These are phyloP conservation scores for Alternaria metachromatica DNA, from an alignment of 2,329 filamentous ascomycete species.

Conservation along the genomic window DNA sequence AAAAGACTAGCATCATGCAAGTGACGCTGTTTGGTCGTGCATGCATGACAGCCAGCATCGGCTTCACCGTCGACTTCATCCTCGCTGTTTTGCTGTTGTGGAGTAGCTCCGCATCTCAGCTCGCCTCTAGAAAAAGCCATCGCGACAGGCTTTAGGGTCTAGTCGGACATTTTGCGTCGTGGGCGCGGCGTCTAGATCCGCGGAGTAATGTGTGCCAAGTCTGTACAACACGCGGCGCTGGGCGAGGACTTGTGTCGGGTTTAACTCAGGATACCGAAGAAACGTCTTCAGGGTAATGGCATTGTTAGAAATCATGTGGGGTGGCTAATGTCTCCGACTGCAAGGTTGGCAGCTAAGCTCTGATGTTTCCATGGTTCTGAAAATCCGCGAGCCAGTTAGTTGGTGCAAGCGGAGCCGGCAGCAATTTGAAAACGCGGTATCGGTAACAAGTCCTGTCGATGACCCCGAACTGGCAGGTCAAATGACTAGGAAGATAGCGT, in stretches of 20 bases:
- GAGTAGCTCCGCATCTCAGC: conserved; percentile 12
- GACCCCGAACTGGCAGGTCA: conserved; percentile 6
- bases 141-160: conserved; percentile 4
- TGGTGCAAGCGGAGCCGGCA: conserved; percentile 3
- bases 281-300: not conserved
- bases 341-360: not conserved
- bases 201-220: not conserved
- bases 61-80: conserved; percentile 2
- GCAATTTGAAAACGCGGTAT: conserved; percentile 6
- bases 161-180: conserved; percentile 4
- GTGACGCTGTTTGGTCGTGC: conserved; percentile 3
- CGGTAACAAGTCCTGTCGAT: not conserved
- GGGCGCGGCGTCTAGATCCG: not conserved
- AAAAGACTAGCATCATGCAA: conserved; percentile 6
- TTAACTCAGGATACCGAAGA: not conserved
- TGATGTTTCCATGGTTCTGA: conserved; percentile 1
- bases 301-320: not conserved
- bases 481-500: conserved; percentile 5
- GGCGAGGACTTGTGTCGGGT: not conserved
- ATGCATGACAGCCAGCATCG: not conserved
- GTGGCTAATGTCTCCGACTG: not conserved
- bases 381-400: not conserved
- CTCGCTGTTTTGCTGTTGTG: not conserved
- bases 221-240: not conserved
- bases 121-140: conserved; percentile 4